A percentile compares a stretch with the other conserved stretches of the same genome.
These are phyloP conservation scores for Gaeumannomyces sp. DNA, from an alignment of 2,329 filamentous ascomycete species.

Conservation along the genomic window DNA sequence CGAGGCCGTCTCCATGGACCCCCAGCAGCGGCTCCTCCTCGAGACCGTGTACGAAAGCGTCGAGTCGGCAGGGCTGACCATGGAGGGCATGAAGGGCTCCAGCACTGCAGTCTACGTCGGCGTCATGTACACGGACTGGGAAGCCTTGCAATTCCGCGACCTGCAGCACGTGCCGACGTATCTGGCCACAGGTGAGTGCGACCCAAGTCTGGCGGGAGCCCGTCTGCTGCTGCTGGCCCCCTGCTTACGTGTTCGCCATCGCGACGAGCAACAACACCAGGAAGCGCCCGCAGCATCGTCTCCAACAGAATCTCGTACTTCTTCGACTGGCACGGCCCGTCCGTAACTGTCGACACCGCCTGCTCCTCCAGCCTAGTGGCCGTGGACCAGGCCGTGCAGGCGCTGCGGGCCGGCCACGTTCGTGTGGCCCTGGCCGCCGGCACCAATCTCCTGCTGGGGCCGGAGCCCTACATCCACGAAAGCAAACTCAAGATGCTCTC, in stretches of 20 bases:
- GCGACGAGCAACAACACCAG: too few species aligned
- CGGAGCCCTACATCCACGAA: slow-evolving; percentile 15
- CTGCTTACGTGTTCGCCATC: too few species aligned
- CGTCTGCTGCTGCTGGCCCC: too few species aligned
- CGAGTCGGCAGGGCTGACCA: slow-evolving; percentile 45
- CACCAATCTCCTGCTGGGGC: slow-evolving; percentile 11
- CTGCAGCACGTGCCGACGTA: slow-evolving; percentile 18
- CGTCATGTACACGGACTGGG: slow-evolving; percentile 24
- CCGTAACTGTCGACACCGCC: slow-evolving; percentile 29
- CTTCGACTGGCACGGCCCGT: slow-evolving; percentile 29
- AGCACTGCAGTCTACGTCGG: slow-evolving; percentile 44
- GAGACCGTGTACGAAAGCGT: slow-evolving; percentile 48
- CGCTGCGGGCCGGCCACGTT: slow-evolving; percentile 39
- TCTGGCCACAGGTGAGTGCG: slow-evolving; percentile 20
- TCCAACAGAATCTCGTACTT: slow-evolving; percentile 25
- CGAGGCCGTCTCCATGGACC: slow-evolving; percentile 34
- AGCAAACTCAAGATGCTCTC: slow-evolving; percentile 15
- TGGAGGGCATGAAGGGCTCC: slow-evolving; percentile 37
- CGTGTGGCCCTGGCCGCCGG: slow-evolving; percentile 36
- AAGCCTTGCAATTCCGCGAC: slow-evolving; percentile 17
- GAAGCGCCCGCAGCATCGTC: slow-evolving; percentile 4
- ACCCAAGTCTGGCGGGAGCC: background rate
- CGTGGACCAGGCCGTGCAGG: slow-evolving; percentile 28
- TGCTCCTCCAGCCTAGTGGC: slow-evolving; percentile 28
- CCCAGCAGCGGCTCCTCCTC: too few species aligned